Evolutionary conservation across 106 monocot genomes (phyloP), one percentile per base, ranked within the genome.

Genomic region (Dactylorhiza incarnata): DNA sequence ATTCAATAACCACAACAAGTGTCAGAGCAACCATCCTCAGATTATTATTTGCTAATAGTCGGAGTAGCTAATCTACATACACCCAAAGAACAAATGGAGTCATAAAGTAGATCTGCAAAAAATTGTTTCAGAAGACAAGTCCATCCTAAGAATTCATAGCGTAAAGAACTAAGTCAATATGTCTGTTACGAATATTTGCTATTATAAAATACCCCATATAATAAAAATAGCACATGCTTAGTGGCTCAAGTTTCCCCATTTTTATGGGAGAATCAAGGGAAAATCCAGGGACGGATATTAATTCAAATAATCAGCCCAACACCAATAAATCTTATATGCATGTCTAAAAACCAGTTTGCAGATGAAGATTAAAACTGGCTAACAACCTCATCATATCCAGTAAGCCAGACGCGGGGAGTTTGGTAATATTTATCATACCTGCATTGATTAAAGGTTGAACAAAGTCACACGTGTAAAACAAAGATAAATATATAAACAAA

Each of bases 341-440:
- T 68, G 29, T 44, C 23, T 1, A 69, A 45, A 69, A 45, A 46
- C 37, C 37, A 69, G 43, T 43, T 69, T 45, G 66, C 29, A 69
- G 16, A 49, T 48, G 49, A 48, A 72, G 49, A 19, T 46, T 7
- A 16, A 3, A 71, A 22, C 9, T 24, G 23, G 16, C 20, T 61
- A 46, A 75, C 62, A 68, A 99, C 97, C 94, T 99, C 97, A 83
- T 99, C 97, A 79, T 99, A 99, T 88, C 97, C 97, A 56, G 97
- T 99, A 78, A 99, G 94, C 97, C 97, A 99, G 14, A 99, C 89
- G 15, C 97, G 97, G 68, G 97, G 97, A 76, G 97, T 99, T 89
- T 99, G 97, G 76, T 91, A 99, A 79, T 99, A 99, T 81, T 94
- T 99, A 74, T 99, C 97, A 82, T 99, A 99, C 80, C 97, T 99